phyloP scores from a whole-genome alignment of 768 basidiomycete species.

The Collybiopsis luxurians region DNA sequence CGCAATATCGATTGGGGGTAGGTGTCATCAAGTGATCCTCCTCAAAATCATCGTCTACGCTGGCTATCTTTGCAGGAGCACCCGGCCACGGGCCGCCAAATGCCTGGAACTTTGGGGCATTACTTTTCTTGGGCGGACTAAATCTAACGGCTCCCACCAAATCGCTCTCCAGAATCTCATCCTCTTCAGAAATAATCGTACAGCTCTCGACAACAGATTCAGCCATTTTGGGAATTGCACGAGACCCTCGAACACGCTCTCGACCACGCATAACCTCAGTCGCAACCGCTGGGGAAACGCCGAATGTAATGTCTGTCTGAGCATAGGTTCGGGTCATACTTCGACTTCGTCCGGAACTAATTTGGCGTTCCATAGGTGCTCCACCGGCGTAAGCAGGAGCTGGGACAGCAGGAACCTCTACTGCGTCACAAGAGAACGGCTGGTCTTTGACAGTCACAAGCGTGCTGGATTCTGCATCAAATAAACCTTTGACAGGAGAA shows the following conservation, averaged over 20 bases:
- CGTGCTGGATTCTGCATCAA: not conserved
- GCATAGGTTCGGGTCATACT: not conserved
- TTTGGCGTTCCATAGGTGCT: conserved; percentile 3
- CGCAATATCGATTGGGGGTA: not conserved
- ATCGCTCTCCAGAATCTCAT: conserved; percentile 3
- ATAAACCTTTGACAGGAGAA: not conserved
- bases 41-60: too few species aligned
- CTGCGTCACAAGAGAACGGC: not conserved
- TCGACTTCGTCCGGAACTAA: not conserved
- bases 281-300: not conserved
- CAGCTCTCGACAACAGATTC: not conserved
- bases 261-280: not conserved
- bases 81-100: not conserved
- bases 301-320: not conserved
- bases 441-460: not conserved
- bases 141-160: not conserved
- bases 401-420: not conserved
- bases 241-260: not conserved
- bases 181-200: not conserved
- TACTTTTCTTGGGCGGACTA: not conserved
- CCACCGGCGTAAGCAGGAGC: not conserved
- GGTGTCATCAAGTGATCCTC: not conserved
- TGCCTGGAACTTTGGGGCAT: not conserved
- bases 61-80: not conserved
- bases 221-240: not conserved